These are phyloP conservation scores for Juglanconis oblonga DNA, from an alignment of 2,329 filamentous ascomycete species.

Conservation along the genomic window DNA sequence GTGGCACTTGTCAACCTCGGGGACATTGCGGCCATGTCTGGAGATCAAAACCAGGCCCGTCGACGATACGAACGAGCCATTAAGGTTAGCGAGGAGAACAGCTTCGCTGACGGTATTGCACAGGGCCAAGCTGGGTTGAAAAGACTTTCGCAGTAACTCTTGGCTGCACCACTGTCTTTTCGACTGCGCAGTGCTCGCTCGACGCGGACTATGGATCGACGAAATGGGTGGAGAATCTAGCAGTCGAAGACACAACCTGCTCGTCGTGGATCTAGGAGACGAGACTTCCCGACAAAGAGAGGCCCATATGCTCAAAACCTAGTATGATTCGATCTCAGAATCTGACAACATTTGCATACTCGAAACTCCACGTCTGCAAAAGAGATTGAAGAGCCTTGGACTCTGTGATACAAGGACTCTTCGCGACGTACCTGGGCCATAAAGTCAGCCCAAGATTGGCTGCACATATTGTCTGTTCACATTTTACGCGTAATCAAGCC, in stretches of 20 bases:
- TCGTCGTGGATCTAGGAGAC: neutral
- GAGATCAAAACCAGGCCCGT: slow-evolving; percentile 62
- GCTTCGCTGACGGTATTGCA: slow-evolving; percentile 47
- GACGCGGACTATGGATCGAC: neutral
- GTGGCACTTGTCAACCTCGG: slow-evolving; percentile 84
- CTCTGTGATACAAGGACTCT: neutral
- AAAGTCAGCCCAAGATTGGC: neutral
- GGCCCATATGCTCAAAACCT: neutral
- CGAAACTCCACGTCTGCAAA: no score
- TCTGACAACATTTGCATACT: neutral
- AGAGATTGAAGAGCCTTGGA: neutral
- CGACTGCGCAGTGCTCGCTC: neutral
- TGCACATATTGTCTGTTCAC: neutral
- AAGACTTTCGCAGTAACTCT: slow-evolving; percentile 13
- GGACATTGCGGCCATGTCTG: slow-evolving; percentile 75
- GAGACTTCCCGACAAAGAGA: neutral
- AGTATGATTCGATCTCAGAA: neutral
- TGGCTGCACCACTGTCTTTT: neutral
- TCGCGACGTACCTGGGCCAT: no score
- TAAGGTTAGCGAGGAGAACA: slow-evolving; percentile 54
- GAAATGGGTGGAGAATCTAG: neutral
- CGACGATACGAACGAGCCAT: slow-evolving; percentile 68
- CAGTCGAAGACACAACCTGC: neutral
- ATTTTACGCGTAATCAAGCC: neutral
- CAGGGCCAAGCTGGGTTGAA: slow-evolving; percentile 51